Conservation (phyloP, 1,139 yeast species). For the Hyphopichia buzzinii region DNA sequence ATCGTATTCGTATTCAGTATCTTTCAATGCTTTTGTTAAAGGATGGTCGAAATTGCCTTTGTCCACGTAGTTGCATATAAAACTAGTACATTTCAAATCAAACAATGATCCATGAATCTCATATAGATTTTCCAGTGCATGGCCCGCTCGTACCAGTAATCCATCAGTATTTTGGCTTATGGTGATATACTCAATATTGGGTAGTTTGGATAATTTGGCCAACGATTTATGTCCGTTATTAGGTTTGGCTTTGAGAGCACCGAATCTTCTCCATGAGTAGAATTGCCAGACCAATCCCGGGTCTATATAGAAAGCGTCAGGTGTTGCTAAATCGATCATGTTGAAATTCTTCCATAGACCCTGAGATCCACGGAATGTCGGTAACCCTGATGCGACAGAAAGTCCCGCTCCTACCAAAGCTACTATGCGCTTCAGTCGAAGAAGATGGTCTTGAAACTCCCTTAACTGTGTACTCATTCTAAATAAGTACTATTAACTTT, state of each 20-base stretch:
- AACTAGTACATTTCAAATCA: conserved; percentile 69
- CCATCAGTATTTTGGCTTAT: conserved; percentile 87
- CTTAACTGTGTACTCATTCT: conserved; percentile 19
- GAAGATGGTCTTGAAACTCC: conserved; percentile 59
- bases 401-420: conserved; percentile 87
- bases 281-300: conserved; percentile 92
- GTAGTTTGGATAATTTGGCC: conserved; percentile 40
- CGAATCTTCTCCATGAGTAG: conserved; percentile 65
- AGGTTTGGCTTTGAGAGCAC: conserved; percentile 66
- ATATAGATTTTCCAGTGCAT: conserved; percentile 46
- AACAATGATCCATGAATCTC: conserved; percentile 82
- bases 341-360: conserved; percentile 80
- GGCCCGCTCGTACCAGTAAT: conserved; percentile 63
- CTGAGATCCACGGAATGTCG: conserved; percentile 69
- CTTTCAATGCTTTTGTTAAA: conserved; percentile 55
- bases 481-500: no score
- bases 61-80: conserved; percentile 63
- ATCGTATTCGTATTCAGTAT: conserved; percentile 32
- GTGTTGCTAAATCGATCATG: conserved; percentile 83
- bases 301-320: conserved; percentile 80
- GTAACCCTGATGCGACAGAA: conserved; percentile 73
- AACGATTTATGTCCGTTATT: conserved; percentile 72
- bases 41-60: conserved; percentile 56
- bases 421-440: conserved; percentile 53
- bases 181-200: conserved; percentile 46